A percentile compares a stretch with the other conserved stretches of the same genome.
Conservation (phyloP, 2,329 filamentous ascomycete genomes). For the Clonostachys rosea region DNA sequence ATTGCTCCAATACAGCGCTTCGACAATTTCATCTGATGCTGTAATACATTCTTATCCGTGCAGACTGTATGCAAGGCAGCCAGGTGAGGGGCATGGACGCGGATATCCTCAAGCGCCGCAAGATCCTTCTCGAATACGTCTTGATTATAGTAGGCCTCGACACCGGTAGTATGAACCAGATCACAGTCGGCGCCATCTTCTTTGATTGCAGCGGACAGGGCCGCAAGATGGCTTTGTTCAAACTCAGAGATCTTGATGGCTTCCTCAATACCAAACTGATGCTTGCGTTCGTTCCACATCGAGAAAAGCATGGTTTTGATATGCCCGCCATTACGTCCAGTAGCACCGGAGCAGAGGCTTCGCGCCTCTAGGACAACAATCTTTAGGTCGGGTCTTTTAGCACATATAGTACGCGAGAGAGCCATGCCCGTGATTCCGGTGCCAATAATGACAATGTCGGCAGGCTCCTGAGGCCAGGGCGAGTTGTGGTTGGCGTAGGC, state of each 20-base stretch:
- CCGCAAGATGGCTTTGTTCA: conserved; percentile 5
- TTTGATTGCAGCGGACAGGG: background rate
- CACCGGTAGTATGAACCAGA: conserved; percentile 2
- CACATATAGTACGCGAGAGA: conserved; percentile 5
- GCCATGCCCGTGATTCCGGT: conserved; percentile 12
- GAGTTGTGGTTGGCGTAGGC: conserved; percentile 5
- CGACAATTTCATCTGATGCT: conserved; percentile 4
- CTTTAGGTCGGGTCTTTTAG: conserved; percentile 5
- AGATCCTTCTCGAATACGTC: conserved; percentile 7
- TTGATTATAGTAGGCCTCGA: conserved; percentile 8
- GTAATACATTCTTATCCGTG: conserved; percentile 3
- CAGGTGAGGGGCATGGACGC: conserved; percentile 4
- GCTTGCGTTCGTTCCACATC: conserved; percentile 6
- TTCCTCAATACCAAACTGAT: conserved; percentile 5
- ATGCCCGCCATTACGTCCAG: conserved; percentile 15
- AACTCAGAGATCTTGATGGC: conserved; percentile 5
- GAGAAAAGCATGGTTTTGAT: conserved; percentile 7
- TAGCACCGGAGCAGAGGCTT: conserved; percentile 9
- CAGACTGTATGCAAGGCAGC: conserved; percentile 5
- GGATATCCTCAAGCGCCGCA: conserved; percentile 8
- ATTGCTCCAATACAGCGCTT: conserved; percentile 22
- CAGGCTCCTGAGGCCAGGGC: conserved; percentile 5
- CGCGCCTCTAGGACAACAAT: conserved; percentile 11
- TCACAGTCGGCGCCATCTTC: conserved; percentile 5
- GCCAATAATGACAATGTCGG: conserved; percentile 11